Evolutionary conservation across 140 eudicot species (phyloP).

Genomic region (Oenanthe javanica): DNA sequence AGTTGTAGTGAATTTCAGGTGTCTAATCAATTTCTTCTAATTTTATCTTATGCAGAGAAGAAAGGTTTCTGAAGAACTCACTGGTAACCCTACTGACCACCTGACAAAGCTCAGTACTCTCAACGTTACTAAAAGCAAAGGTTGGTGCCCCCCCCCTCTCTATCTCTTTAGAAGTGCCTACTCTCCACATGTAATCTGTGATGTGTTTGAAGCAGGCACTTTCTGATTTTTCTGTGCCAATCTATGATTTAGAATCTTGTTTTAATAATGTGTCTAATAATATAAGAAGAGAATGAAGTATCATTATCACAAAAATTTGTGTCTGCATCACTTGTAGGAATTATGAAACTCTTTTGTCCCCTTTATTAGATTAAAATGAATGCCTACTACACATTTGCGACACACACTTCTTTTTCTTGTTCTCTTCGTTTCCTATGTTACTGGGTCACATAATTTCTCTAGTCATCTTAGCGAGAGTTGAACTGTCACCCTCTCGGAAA

Average conservation of each 20-base stretch:
- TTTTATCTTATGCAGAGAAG: constrained; percentile 20
- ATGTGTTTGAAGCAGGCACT: background rate
- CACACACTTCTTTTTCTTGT: background rate
- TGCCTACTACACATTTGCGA: background rate
- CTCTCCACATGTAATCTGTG: background rate
- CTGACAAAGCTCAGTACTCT: constrained; percentile 16
- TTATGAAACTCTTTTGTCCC: background rate
- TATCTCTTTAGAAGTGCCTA: background rate
- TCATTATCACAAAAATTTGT: background rate
- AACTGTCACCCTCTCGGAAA: background rate
- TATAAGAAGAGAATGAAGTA: background rate
- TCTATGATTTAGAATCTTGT: background rate
- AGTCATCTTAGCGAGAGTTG: background rate
- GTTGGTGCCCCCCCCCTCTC: constrained; percentile 12
- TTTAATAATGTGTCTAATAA: background rate
- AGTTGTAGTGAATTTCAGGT: background rate
- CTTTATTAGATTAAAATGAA: background rate
- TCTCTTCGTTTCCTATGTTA: background rate
- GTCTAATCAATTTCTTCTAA: background rate
- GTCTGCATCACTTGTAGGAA: background rate
- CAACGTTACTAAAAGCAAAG: constrained; percentile 21
- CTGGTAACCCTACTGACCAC: constrained; percentile 26
- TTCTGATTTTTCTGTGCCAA: background rate
- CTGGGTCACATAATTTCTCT: background rate
- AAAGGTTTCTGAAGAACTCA: constrained; percentile 23